Conservation (phyloP, 2,329 filamentous ascomycete genomes). For the Cladophialophora bantiana region DNA sequence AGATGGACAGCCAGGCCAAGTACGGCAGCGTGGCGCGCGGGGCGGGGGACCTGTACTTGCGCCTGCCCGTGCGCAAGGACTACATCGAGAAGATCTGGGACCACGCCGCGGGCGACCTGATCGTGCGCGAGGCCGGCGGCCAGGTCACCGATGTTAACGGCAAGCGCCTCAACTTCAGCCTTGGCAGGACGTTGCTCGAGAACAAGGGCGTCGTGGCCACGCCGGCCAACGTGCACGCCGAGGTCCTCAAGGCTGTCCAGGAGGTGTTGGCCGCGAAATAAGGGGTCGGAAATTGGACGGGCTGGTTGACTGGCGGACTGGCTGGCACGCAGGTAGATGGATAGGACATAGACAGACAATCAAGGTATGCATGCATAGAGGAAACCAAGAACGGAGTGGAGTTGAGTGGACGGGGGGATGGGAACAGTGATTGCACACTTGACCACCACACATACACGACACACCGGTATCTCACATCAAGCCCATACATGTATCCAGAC, state of each 20-base stretch:
- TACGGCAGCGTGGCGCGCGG: constrained; percentile 95
- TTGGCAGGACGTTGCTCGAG: constrained; percentile 81
- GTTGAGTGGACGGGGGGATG: too few relatives aligned
- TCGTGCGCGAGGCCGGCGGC: constrained; percentile 92
- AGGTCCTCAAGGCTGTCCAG: constrained; percentile 82
- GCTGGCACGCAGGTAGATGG: neutral
- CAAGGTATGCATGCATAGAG: too few relatives aligned
- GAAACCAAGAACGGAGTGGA: too few relatives aligned
- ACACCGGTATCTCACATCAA: too few relatives aligned
- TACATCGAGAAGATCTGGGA: constrained; percentile 99
- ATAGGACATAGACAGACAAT: neutral
- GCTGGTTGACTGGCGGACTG: too few relatives aligned
- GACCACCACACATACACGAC: too few relatives aligned
- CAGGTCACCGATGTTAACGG: constrained; percentile 89
- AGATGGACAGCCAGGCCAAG: constrained; percentile 98
- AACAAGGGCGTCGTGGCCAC: constrained; percentile 97
- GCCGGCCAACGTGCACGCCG: constrained; percentile 74
- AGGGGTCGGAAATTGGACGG: too few relatives aligned
- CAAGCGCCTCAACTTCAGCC: constrained; percentile 82
- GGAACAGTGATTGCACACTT: too few relatives aligned
- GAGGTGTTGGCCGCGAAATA: constrained; percentile 69
- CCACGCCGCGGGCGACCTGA: constrained; percentile 91
- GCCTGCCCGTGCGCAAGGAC: constrained; percentile 80
- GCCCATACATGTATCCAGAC: too few relatives aligned
- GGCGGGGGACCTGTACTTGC: constrained; percentile 91